Percentiles rank a stretch among this genome's conserved stretches.
phyloP scores from a whole-genome alignment of 208 protist genomes.

The Leishmania arabica region DNA sequence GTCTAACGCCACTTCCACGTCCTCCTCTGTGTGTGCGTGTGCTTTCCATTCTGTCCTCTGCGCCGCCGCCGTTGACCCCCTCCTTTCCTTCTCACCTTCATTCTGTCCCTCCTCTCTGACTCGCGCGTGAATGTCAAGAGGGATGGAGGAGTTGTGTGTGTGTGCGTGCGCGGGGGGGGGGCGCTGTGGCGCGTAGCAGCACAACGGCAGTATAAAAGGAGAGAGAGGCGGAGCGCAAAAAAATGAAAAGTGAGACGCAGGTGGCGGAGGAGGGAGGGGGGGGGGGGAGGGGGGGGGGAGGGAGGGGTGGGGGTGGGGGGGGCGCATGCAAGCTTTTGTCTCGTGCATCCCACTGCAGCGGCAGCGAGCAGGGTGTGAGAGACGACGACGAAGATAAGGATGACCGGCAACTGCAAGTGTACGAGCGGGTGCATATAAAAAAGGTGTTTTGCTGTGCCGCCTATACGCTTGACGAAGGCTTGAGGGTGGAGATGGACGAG shows the following conservation, averaged over 20 bases:
- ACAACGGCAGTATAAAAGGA: not conserved
- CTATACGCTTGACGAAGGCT: not conserved
- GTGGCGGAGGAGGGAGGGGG: not conserved
- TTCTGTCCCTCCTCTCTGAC: not conserved
- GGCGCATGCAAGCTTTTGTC: not conserved
- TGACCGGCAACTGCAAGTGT: not conserved
- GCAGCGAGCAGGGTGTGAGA: not conserved
- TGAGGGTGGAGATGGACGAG: not conserved
- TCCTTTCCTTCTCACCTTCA: not conserved
- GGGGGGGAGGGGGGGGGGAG: too few species aligned
- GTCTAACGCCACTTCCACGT: not conserved
- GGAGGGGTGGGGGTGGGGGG: too few species aligned
- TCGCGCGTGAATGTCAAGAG: not conserved
- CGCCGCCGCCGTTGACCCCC: not conserved
- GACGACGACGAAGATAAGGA: not conserved
- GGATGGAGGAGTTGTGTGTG: not conserved
- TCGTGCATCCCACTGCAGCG: not conserved
- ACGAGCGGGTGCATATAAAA: not conserved
- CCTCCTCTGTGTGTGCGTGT: too few species aligned
- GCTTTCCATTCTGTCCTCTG: too few species aligned
- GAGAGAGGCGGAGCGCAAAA: not conserved
- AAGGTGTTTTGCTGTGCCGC: not conserved
- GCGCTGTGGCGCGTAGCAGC: not conserved
- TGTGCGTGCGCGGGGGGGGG: not conserved
- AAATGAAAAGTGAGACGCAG: not conserved